Base-by-base conservation (phyloP, 768 basidiomycete species). In the Russula sp. region DNA sequence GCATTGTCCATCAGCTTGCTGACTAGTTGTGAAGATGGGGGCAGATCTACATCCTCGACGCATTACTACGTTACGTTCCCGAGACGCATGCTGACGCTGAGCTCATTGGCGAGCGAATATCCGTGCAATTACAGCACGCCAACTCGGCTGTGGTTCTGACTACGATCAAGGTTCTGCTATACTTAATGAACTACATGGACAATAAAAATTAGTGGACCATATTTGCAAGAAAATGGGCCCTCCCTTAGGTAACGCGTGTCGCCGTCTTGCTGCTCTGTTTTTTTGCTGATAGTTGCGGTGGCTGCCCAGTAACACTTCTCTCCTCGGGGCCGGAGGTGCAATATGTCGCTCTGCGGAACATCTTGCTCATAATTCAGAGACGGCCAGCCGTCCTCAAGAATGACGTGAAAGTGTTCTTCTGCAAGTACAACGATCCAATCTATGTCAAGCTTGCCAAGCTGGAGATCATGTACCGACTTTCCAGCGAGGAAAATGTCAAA, bases 401-500 rank as follows among this genome's bases (percentile, higher is more conserved):
- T 76, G 97, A 98, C 73, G 96, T 99, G 72, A 94, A 94, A 71
- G 95, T 98, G 16, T 98, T 99, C 78, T 99, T 99, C 78, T 98
- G 94, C 89, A 98, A 99, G 76, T 99, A 98, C 76, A 98, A 98
- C 74, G 97, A 98, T 71, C 97, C 97, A 2, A 97, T 98, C 69
- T 99, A 98, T 74, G 93, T 98, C 74, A 98, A 99, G 74, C 82
- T 99, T 34, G 96, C 95, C 56, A 98, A 99, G 71, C 80, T 99
- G 58, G 97, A 98, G 76, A 98, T 98, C 72, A 98, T 99, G 92
- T 98, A 98, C 75, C 87, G 97, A 11, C 81, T 99, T 22, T 94
- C 95, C 10, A 85, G 92, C n/a, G 88, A 93, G 63, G 93, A 94
- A 73, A 99, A 98, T 73, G 90, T 91, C 22, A 82, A 81, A 66